Evolutionary conservation across 306 rosid species (phyloP).

Genomic region (Betula pendula): DNA sequence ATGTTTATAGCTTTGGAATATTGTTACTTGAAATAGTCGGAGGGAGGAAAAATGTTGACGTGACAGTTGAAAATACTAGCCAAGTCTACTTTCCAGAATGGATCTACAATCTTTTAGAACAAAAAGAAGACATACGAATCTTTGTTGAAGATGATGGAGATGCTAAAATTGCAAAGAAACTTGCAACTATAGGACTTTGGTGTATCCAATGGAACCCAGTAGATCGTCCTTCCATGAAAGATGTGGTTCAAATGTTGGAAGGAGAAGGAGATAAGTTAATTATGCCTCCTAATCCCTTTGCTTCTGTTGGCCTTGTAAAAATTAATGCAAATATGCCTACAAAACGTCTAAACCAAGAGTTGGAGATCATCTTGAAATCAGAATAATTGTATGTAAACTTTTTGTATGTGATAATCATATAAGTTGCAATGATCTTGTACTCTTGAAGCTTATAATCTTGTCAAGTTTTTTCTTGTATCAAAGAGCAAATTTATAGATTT

Average conservation of each 20-base stretch:
- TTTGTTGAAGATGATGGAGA: conserved; percentile 19
- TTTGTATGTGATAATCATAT: too few relatives aligned
- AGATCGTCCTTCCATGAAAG: conserved; percentile 44
- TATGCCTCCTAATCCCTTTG: conserved; percentile 35
- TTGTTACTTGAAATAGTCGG: conserved; percentile 40
- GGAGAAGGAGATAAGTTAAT: conserved; percentile 30
- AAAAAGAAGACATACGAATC: neutral
- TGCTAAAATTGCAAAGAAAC: conserved; percentile 24
- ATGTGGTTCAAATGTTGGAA: conserved; percentile 39
- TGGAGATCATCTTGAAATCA: conserved; percentile 29
- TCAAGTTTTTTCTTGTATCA: too few relatives aligned
- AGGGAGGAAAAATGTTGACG: conserved; percentile 26
- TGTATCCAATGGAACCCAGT: conserved; percentile 44
- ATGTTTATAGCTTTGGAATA: conserved; percentile 42
- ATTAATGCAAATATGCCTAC: neutral
- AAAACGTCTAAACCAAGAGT: conserved; percentile 8
- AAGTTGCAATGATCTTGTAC: too few relatives aligned
- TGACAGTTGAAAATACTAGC: neutral
- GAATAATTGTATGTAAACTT: neutral
- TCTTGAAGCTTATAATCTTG: too few relatives aligned
- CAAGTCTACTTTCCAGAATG: conserved; percentile 34
- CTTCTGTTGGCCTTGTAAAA: neutral
- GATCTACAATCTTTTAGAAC: conserved; percentile 34
- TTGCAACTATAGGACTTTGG: conserved; percentile 44
- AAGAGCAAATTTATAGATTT: too few relatives aligned